phyloP scores from a whole-genome alignment of 306 rosid species.

The Vicia villosa region DNA sequence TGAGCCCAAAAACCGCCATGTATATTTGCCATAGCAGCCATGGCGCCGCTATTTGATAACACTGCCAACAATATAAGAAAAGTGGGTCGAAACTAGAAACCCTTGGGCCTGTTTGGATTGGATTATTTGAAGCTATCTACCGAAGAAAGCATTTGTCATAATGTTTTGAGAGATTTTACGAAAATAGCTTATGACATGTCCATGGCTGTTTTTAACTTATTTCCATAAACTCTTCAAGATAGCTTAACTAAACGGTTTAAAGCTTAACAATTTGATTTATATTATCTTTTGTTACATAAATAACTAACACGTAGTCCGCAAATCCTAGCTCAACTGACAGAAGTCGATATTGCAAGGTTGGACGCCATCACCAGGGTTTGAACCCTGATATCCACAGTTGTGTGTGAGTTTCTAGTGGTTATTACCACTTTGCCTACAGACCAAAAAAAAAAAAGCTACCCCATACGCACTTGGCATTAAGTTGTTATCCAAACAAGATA shows the following conservation, averaged over 20 bases:
- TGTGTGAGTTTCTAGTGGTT: no score
- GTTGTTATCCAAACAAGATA: no score
- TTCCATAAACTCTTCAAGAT: background rate
- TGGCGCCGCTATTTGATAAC: no score
- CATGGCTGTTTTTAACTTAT: background rate
- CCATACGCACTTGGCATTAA: no score
- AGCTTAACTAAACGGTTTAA: background rate
- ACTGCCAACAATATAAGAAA: constrained; percentile 11
- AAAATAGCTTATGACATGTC: background rate
- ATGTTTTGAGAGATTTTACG: background rate
- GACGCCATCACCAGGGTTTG: no score
- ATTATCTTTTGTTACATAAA: background rate
- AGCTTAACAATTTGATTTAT: background rate
- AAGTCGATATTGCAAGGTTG: no score
- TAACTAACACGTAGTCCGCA: background rate
- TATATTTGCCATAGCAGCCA: no score
- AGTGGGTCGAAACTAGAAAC: background rate
- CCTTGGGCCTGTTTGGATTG: background rate
- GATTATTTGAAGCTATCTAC: background rate
- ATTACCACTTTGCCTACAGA: no score
- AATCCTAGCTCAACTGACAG: no score
- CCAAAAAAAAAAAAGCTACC: no score
- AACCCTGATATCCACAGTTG: no score
- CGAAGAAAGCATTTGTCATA: background rate
- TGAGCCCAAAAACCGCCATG: no score